Base-by-base conservation (phyloP, 2,329 filamentous ascomycete genomes). In the Cryoendolithus antarcticus region DNA sequence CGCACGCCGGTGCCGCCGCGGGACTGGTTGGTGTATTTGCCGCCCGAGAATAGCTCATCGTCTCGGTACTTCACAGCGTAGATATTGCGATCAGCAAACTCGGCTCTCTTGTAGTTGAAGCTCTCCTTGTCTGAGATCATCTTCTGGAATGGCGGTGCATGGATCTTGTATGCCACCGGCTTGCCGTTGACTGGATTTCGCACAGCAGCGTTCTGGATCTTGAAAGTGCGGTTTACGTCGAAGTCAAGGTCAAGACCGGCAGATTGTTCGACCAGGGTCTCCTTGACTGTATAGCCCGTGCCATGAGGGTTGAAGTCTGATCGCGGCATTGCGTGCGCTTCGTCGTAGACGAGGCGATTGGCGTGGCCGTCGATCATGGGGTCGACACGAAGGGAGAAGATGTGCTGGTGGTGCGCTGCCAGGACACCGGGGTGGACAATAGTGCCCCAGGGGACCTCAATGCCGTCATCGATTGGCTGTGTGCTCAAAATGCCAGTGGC, bases 331-430 rank as follows among this genome's bases (percentile, higher is more conserved):
- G 78, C 59, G 38, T 75, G 69, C 0, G 71, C 67, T 49, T 77
- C 61, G 15, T 71, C 61, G 51, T 80, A 67, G 36, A 66, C 57
- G 15, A 67, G 49, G 24, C 65, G 57, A 55, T 70, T 66, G 38
- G 58, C 41, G 49, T 60, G 54, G 41, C 67, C 62, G 44, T 71
- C 64, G 42, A 70, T 56, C 49, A 61, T 57, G 27, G 66, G 58
- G 57, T 72, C 60, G 42, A 74, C 49, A 40, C 69, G 60, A 45
- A 72, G 52, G 46, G 62, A 57, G 63, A 88, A 85, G 56, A 86
- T 81, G 59, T 86, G 82, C 54, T 88, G 82, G 52, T 86, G 82
- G 59, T 82, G 76, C 0, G 68, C 65, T 2, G 78, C 80, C 28
- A 85, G 71, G 10, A 80, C 78, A 32, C 79, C 77, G 0, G 78